Base-by-base conservation (phyloP, 2,329 filamentous ascomycete genomes). In the Sporothrix schenckii region DNA sequence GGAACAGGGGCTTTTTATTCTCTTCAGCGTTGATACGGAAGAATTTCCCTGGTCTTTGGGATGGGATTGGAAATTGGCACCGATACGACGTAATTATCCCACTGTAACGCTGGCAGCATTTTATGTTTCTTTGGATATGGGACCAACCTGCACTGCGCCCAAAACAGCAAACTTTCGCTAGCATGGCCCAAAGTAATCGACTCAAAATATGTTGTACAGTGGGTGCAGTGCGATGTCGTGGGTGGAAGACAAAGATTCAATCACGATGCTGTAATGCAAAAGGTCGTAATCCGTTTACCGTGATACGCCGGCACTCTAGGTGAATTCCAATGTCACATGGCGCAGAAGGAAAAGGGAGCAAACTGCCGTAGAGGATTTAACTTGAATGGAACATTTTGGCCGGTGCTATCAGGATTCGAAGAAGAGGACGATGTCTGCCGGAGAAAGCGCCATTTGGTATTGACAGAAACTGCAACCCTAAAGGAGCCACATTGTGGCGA, bases 101-200 rank as follows among this genome's bases (percentile, higher is more conserved):
- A 67, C 65, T 54, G 34, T 34, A 49, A 67, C 61, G 61, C 61
- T 66, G 16, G 19, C 13, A 49, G 44, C 44, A 19, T 30, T 13
- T 27, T 16, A 30, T 30, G 63, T 66, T 30, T 52, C 47, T 53
- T 19, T 66, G 47, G 19, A 41, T 52, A 53, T 66, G 63, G 47
- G 50, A 52, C 27, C 50, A 24, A 24, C 34, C 30, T 67, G 65
- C 65, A 67, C 30, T 34, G 30, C 30, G 30, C 65, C 65, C n/a
- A 67, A 67, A 67, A 21, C 24, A 67, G 65, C 65, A 54, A 53
- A 67, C 65, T n/a, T 61, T 34, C 58, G 39, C 39, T 47, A 21
- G 58, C 58, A 61, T 61, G 58, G 58, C 16, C 16, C 39, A 44
- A n/a, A 39, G 34, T n/a, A 41, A 60, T 44, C 41, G 41, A 34